Percentiles rank a stretch among this genome's conserved stretches.
Evolutionary conservation across 257 asterid genomes (phyloP).

Genomic region (Primulina tabacum): DNA sequence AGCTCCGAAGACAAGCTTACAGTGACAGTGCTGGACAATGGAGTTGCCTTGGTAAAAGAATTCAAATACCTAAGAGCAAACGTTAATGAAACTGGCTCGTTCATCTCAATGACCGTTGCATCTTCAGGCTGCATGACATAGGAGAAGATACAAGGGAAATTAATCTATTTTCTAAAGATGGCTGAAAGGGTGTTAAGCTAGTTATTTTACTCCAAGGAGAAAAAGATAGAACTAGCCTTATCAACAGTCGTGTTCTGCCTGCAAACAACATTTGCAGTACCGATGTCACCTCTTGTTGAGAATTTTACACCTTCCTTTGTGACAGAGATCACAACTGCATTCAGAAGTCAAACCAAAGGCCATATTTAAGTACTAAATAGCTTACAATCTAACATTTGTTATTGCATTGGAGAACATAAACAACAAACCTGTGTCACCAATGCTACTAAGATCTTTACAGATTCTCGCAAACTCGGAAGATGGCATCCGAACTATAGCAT

Average conservation of each 20-base stretch:
- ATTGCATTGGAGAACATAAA: not conserved
- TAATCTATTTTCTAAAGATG: not conserved
- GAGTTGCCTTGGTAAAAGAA: conserved; percentile 58
- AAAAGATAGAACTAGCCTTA: conserved; percentile 42
- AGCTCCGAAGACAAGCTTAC: conserved; percentile 62
- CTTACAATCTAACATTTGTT: no score
- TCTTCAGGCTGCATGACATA: conserved; percentile 50
- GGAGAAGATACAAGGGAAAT: not conserved
- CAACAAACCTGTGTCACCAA: conserved; percentile 57
- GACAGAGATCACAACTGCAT: conserved; percentile 84
- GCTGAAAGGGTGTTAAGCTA: not conserved
- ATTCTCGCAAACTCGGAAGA: conserved; percentile 58
- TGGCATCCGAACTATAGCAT: conserved; percentile 65
- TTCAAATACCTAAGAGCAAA: conserved; percentile 61
- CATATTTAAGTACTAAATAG: not conserved
- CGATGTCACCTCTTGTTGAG: conserved; percentile 91
- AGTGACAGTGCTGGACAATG: conserved; percentile 51
- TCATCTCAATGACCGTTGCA: conserved; percentile 61
- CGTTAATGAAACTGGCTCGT: conserved; percentile 59
- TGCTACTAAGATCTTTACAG: conserved; percentile 62
- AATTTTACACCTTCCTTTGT: conserved; percentile 96
- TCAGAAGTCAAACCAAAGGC: not conserved
- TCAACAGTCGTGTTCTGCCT: conserved; percentile 89
- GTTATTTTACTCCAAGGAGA: no score
- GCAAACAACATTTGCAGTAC: conserved; percentile 80